Percentiles rank a stretch among this genome's conserved stretches.
These are phyloP conservation scores for Fusarium vanettenii DNA, from an alignment of 2,329 filamentous ascomycete species.

Conservation along the genomic window DNA sequence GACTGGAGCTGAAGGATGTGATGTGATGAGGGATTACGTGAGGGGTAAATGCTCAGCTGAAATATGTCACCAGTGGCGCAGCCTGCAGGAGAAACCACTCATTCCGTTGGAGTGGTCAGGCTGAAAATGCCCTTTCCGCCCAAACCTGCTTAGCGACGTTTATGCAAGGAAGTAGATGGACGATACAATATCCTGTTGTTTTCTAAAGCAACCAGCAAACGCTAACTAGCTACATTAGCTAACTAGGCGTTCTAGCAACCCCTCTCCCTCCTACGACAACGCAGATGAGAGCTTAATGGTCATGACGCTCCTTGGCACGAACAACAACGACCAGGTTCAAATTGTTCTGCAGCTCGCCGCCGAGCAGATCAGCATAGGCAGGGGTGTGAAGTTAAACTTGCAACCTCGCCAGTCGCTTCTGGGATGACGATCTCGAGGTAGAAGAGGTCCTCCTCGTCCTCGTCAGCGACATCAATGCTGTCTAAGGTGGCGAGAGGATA, in stretches of 20 bases:
- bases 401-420: too few species aligned
- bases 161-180: neutral
- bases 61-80: neutral
- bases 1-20: neutral
- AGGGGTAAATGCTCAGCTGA: neutral
- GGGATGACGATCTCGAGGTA: too few species aligned
- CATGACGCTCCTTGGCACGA: too few species aligned
- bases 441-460: too few species aligned
- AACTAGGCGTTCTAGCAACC: neutral
- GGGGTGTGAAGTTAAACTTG: too few species aligned
- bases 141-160: neutral
- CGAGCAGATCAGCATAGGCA: too few species aligned
- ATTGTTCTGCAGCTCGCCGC: too few species aligned
- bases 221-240: neutral
- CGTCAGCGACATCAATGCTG: too few species aligned
- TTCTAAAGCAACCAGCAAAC: neutral
- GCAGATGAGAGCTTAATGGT: too few species aligned
- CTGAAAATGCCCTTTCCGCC: neutral
- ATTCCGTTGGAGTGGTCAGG: neutral
- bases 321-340: too few species aligned
- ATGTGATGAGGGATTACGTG: neutral
- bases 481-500: too few species aligned
- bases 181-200: neutral
- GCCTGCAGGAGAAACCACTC: neutral
- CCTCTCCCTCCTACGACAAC: too few species aligned